These are phyloP conservation scores for Musa balbisiana DNA, from an alignment of 202 grass and related monocot genomes.

Conservation along the genomic window DNA sequence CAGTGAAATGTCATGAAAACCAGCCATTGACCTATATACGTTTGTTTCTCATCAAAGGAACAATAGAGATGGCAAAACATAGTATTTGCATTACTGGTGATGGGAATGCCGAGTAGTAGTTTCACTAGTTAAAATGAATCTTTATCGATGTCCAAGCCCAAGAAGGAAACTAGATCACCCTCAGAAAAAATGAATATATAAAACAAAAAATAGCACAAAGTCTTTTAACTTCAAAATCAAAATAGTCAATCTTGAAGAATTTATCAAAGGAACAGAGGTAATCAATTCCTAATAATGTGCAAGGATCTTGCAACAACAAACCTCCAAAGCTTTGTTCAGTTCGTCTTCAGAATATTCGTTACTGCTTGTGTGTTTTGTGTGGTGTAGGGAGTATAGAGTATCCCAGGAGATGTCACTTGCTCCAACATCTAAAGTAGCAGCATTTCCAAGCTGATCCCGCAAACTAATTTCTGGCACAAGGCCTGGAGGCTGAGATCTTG, in stretches of 20 bases:
- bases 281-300: neutral
- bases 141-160: too few species aligned
- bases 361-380: slow-evolving; percentile 74
- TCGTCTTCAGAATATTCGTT: slow-evolving; percentile 70
- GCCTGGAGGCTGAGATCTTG: slow-evolving; percentile 18
- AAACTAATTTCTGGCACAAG: slow-evolving; percentile 51
- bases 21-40: neutral
- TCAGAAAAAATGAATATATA: too few species aligned
- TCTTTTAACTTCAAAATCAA: too few species aligned
- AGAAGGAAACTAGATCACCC: too few species aligned
- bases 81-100: too few species aligned
- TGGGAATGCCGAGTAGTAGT: too few species aligned
- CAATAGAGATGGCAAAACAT: too few species aligned
- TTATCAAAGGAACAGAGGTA: neutral
- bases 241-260: too few species aligned
- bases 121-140: too few species aligned
- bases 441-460: slow-evolving; percentile 69
- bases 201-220: too few species aligned
- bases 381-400: slow-evolving; percentile 62
- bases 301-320: slow-evolving; percentile 14
- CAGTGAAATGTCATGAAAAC: neutral
- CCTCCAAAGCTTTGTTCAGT: slow-evolving; percentile 78
- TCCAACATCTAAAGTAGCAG: slow-evolving; percentile 77
- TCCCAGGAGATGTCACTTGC: slow-evolving; percentile 63
- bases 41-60: too few species aligned